A percentile compares a stretch with the other conserved stretches of the same genome.
These are phyloP conservation scores for Hyphodiscus sp. DNA, from an alignment of 2,329 filamentous ascomycete genomes.

Conservation along the genomic window DNA sequence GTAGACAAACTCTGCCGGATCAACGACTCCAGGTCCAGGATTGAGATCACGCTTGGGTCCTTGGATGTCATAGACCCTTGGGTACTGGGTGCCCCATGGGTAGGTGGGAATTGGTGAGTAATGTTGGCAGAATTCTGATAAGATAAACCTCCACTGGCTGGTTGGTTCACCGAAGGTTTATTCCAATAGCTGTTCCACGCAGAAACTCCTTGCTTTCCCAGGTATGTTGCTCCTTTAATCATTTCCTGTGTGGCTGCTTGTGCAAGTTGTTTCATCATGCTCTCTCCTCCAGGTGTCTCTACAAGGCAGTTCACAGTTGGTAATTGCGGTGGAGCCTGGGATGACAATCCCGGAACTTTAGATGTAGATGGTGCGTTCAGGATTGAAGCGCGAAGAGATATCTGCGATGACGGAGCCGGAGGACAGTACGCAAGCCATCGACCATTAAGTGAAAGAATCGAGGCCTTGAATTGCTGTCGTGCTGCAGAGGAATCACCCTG, in stretches of 20 bases:
- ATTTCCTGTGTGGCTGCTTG: conserved; percentile 74
- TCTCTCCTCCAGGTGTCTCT: conserved; percentile 65
- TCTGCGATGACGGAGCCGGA: conserved; percentile 61
- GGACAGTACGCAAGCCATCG: conserved; percentile 76
- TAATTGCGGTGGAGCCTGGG: conserved; percentile 62
- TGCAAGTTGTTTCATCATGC: conserved; percentile 69
- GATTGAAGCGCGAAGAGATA: conserved; percentile 61
- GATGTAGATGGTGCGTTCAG: conserved; percentile 46
- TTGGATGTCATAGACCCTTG: conserved; percentile 42
- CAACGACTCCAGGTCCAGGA: conserved; percentile 63
- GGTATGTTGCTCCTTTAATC: conserved; percentile 68
- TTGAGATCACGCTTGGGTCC: conserved; percentile 68
- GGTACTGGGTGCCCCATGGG: conserved; percentile 54
- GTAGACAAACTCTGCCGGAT: conserved; percentile 41
- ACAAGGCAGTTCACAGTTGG: conserved; percentile 61
- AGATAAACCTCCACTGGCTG: conserved; percentile 36
- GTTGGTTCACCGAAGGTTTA: conserved; percentile 38
- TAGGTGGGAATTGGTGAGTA: conserved; percentile 61
- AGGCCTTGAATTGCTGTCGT: conserved; percentile 43
- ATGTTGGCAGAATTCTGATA: conserved; percentile 25
- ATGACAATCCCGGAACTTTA: conserved; percentile 49
- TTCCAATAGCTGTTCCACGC: conserved; percentile 81
- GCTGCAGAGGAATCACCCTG: conserved; percentile 34
- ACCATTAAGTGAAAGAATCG: conserved; percentile 62
- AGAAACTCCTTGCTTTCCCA: conserved; percentile 69